phyloP scores from a whole-genome alignment of 305 asterid species.

The Solanum hybrid region DNA sequence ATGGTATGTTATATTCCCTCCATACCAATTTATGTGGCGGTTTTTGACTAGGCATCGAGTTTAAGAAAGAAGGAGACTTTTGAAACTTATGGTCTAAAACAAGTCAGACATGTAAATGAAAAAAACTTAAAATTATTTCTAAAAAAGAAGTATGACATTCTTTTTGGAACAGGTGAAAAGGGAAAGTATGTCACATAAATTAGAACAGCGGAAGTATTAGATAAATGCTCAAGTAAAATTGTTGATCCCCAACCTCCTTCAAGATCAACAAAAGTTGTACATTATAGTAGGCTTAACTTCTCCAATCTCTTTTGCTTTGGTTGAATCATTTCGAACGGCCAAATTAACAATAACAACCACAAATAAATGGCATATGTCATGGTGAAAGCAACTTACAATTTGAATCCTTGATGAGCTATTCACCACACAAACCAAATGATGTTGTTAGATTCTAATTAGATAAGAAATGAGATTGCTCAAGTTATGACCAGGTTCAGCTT shows the following conservation, averaged over 20 bases:
- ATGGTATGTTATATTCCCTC: background rate
- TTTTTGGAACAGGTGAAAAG: background rate
- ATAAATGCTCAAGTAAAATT: background rate
- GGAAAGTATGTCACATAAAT: background rate
- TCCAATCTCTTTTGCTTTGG: background rate
- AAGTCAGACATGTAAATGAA: background rate
- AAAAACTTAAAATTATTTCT: background rate
- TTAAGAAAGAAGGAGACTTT: background rate
- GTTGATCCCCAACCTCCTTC: background rate
- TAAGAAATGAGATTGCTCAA: background rate
- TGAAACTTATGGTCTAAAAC: background rate
- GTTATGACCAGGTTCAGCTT: background rate
- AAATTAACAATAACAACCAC: background rate
- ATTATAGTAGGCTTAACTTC: background rate
- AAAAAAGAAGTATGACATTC: background rate
- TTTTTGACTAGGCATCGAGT: background rate
- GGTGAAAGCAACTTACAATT: background rate
- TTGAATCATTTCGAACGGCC: background rate
- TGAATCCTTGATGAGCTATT: background rate
- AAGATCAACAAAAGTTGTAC: background rate
- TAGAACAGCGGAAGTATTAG: background rate
- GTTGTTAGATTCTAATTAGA: background rate
- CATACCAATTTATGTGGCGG: background rate
- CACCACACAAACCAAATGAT: background rate
- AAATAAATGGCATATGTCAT: background rate